Percentiles rank a stretch among this genome's conserved stretches.
Evolutionary conservation across 2,329 filamentous ascomycete genomes (phyloP).

Genomic region (Venturia nashicola): DNA sequence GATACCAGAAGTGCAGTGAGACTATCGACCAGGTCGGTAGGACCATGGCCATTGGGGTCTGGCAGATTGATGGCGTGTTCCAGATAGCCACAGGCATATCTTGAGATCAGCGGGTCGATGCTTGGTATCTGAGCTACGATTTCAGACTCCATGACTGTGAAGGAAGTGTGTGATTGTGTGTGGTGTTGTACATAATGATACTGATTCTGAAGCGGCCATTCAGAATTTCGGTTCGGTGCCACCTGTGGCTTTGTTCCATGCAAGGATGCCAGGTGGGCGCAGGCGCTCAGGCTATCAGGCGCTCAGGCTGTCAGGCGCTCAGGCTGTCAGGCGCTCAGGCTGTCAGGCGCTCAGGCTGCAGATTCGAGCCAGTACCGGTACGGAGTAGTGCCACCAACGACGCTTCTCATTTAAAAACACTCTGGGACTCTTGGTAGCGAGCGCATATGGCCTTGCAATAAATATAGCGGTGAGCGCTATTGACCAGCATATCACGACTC

Average conservation of each 20-base stretch:
- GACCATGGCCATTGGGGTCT: slow-evolving; percentile 55
- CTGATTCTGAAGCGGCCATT: neutral
- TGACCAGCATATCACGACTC: neutral
- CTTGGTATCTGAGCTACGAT: slow-evolving; percentile 73
- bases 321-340: no score
- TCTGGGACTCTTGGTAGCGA: neutral
- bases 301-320: no score
- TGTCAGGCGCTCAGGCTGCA: no score
- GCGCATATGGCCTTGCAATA: neutral
- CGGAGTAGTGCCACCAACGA: no score
- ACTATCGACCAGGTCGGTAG: slow-evolving; percentile 65
- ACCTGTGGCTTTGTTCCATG: no score
- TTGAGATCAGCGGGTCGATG: slow-evolving; percentile 77
- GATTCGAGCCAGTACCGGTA: no score
- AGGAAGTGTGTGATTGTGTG: neutral
- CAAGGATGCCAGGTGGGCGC: no score
- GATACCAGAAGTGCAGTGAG: slow-evolving; percentile 86
- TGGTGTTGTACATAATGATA: neutral
- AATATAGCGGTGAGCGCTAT: neutral
- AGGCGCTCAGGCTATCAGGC: no score
- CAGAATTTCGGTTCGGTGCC: neutral
- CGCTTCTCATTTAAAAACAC: neutral
- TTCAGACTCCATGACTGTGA: slow-evolving; percentile 63
- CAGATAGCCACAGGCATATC: slow-evolving; percentile 90
- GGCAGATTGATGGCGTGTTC: slow-evolving; percentile 56